These are phyloP conservation scores for Alternaria solani DNA, from an alignment of 2,329 filamentous ascomycete species.

Conservation along the genomic window DNA sequence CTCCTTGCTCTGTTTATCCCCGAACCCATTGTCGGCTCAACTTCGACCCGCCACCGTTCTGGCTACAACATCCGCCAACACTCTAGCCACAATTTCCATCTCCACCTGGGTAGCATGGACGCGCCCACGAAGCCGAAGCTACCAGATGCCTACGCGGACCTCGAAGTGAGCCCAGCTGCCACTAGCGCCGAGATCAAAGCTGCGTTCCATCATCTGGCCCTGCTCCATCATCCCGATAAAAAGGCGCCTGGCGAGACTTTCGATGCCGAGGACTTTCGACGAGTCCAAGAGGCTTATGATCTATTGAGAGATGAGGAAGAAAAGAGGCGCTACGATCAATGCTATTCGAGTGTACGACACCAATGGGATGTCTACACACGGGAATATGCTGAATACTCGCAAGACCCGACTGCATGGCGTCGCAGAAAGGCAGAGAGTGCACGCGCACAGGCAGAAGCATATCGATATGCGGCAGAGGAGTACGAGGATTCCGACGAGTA, in stretches of 20 bases:
- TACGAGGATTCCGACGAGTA: no score
- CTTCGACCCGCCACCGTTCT: not conserved
- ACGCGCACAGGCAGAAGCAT: not conserved
- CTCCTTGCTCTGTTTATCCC: no score
- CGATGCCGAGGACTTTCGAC: conserved; percentile 2
- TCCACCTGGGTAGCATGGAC: not conserved
- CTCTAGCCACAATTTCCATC: not conserved
- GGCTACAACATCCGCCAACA: not conserved
- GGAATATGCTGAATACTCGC: not conserved
- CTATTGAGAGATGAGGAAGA: not conserved
- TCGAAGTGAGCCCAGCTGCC: not conserved
- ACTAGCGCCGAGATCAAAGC: conserved; percentile 1
- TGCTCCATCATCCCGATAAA: not conserved
- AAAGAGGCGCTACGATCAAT: not conserved
- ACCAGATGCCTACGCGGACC: no score
- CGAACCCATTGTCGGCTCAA: not conserved
- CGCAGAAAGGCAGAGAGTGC: not conserved
- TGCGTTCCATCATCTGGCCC: not conserved
- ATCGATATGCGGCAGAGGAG: not conserved
- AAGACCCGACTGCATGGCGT: not conserved
- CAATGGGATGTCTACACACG: not conserved
- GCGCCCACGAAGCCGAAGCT: not conserved
- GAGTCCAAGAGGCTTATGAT: conserved; percentile 2
- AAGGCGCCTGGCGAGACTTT: not conserved
- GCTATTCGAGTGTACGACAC: not conserved